Base-by-base conservation (phyloP, 2,329 filamentous ascomycete genomes). In the Trichoderma hamatum region DNA sequence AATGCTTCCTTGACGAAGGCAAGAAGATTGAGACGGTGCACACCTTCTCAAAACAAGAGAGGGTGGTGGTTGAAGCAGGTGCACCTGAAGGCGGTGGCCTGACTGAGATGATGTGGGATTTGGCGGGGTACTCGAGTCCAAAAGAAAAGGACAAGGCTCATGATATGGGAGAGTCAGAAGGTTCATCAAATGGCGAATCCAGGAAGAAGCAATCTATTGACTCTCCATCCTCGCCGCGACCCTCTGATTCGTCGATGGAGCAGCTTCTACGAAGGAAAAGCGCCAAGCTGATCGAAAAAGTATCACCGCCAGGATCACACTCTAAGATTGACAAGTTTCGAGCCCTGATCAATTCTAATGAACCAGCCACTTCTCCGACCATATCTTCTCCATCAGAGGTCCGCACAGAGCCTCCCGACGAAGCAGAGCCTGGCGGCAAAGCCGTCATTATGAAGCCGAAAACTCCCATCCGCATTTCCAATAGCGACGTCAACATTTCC, bases 401-500 rank as follows among this genome's bases (percentile, higher is more conserved):
- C 49, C 60, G 55, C 49, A 55, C 52, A 10, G 69, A 73, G 26
- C 64, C 73, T 9, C 75, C 76, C 9, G 74, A 79, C 30, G 82
- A 82, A 6, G 72, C 83, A 34, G 84, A 89, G 72, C 81, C 85
- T 0, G 89, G 89, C 34, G 89, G 91, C 30, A 90, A 90, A 72
- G 88, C 88, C 2, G 91, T 96, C 51, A 89, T 97, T 32, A 92
- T 97, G 76, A 90, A 89, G 54, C 93, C 96, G 0, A 80, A 82
- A 0, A 82, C 83, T 4, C 89, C 89, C 0, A 82, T 98, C 5
- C 85, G 90, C 9, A 80, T 98, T 0, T 89, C 91, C 0, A 92
- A 90, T 58, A 94, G 91, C 77, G 96, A 98, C 76, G 86, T 98
- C 73, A 97, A 97, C 78, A 92, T 98, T 72, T 90, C 94, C 61